These are phyloP conservation scores for Sporobolomyces pararoseus DNA, from an alignment of 768 basidiomycete species.

Conservation along the genomic window DNA sequence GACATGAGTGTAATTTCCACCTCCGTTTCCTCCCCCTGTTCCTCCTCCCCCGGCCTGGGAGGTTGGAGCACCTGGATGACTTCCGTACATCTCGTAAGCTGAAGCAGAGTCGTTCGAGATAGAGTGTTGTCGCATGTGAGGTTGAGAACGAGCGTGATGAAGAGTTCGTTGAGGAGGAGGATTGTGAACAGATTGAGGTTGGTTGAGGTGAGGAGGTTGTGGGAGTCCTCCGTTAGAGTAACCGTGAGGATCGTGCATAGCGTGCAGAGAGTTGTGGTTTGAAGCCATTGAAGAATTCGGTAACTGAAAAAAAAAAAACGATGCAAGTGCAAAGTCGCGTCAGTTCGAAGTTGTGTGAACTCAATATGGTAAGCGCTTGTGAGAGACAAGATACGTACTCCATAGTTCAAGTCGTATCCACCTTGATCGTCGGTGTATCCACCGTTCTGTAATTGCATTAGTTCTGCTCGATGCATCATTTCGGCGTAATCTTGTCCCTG, in stretches of 20 bases:
- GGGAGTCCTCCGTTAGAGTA: not conserved
- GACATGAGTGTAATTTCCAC: constrained; percentile 7
- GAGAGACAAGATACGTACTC: constrained; percentile 5
- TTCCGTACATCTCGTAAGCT: constrained; percentile 11
- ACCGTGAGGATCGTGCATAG: constrained; percentile 8
- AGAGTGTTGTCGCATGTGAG: constrained; percentile 7
- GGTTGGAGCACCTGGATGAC: constrained; percentile 1
- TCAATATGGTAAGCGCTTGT: no score
- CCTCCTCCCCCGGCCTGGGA: constrained; percentile 2
- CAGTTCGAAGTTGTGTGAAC: no score
- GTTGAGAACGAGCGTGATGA: constrained; percentile 31
- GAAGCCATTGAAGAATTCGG: not conserved
- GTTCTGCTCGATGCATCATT: constrained; percentile 33
- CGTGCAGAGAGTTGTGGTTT: not conserved
- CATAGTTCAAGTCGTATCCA: constrained; percentile 21
- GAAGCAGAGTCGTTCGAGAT: constrained; percentile 16
- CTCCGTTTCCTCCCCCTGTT: not conserved
- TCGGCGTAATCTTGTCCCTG: constrained; percentile 30
- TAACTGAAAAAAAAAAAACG: not conserved
- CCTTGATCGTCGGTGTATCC: constrained; percentile 25
- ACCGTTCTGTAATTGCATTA: constrained; percentile 31
- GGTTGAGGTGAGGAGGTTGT: constrained; percentile 19
- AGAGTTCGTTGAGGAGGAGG: constrained; percentile 25
- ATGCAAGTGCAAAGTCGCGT: not conserved
- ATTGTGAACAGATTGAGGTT: constrained; percentile 6